Percentiles rank a stretch among this genome's conserved stretches.
Conservation (phyloP, 2,329 filamentous ascomycete genomes). For the Geosmithia flava region DNA sequence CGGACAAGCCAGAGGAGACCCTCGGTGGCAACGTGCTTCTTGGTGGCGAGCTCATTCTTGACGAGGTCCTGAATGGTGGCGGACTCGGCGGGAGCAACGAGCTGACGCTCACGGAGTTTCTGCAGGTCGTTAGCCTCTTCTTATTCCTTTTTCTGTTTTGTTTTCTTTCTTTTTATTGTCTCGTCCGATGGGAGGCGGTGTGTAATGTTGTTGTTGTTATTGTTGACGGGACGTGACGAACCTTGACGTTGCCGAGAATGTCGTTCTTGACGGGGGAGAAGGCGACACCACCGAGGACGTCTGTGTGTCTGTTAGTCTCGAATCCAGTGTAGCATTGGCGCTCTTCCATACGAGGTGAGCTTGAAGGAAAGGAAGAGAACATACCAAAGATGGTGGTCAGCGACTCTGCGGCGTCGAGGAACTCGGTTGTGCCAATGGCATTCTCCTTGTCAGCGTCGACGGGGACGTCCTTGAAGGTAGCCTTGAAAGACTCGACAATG, state of each 20-base stretch:
- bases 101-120: constrained; percentile 83
- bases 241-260: constrained; percentile 84
- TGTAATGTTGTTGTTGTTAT: too few species aligned
- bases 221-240: constrained; percentile 24
- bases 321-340: background rate
- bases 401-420: constrained; percentile 83
- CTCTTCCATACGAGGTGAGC: background rate
- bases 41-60: constrained; percentile 75
- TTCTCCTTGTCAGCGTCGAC: constrained; percentile 62
- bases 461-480: constrained; percentile 74
- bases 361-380: background rate
- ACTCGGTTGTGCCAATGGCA: constrained; percentile 71
- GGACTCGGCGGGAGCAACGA: constrained; percentile 67
- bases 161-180: background rate
- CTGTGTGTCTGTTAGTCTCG: constrained; percentile 18
- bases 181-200: background rate
- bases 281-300: constrained; percentile 56
- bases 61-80: constrained; percentile 75
- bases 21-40: constrained; percentile 81
- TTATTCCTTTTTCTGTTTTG: background rate
- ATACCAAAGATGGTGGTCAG: constrained; percentile 77
- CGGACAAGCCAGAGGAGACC: constrained; percentile 84
- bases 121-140: constrained; percentile 18
- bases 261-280: constrained; percentile 89
- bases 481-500: constrained; percentile 76